These are phyloP conservation scores for Geranium incanum DNA, from an alignment of 441 rosid species.

Conservation along the genomic window DNA sequence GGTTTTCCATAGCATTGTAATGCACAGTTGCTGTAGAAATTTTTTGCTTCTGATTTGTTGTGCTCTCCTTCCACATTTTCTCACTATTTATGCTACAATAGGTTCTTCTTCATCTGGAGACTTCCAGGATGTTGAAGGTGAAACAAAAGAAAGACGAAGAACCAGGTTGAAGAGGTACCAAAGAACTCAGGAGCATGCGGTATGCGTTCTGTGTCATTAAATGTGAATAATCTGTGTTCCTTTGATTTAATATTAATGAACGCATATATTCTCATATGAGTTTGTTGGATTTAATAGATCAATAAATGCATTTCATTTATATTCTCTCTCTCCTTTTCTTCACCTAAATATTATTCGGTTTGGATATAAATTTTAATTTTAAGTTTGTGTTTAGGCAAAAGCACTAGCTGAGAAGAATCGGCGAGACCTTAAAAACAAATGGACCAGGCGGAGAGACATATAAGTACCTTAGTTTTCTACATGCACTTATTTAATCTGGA, in stretches of 20 bases:
- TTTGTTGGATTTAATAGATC: no score
- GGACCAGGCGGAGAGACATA: conserved; percentile 93
- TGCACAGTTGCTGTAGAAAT: no score
- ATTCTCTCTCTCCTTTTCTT: no score
- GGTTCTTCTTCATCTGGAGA: conserved; percentile 56
- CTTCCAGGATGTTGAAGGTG: conserved; percentile 83
- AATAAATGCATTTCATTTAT: no score
- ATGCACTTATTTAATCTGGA: no score
- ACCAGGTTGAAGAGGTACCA: conserved; percentile 90
- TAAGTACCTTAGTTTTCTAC: conserved; percentile 27
- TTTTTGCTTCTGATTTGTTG: no score
- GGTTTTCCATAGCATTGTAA: conserved; percentile 1
- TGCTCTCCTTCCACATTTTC: background rate
- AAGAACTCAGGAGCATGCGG: conserved; percentile 97
- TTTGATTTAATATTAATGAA: no score
- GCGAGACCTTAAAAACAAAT: conserved; percentile 80
- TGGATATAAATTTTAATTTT: conserved; percentile 14
- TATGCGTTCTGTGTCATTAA: conserved; percentile 26
- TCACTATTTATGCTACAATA: conserved; percentile 25
- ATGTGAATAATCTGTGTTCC: background rate
- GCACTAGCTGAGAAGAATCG: conserved; percentile 91
- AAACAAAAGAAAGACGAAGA: conserved; percentile 76
- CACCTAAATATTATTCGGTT: background rate
- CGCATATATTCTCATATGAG: no score
- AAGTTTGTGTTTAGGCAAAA: conserved; percentile 48